These are phyloP conservation scores for Cinnamomum chago DNA, from an alignment of 164 flowering plant species.

Conservation along the genomic window DNA sequence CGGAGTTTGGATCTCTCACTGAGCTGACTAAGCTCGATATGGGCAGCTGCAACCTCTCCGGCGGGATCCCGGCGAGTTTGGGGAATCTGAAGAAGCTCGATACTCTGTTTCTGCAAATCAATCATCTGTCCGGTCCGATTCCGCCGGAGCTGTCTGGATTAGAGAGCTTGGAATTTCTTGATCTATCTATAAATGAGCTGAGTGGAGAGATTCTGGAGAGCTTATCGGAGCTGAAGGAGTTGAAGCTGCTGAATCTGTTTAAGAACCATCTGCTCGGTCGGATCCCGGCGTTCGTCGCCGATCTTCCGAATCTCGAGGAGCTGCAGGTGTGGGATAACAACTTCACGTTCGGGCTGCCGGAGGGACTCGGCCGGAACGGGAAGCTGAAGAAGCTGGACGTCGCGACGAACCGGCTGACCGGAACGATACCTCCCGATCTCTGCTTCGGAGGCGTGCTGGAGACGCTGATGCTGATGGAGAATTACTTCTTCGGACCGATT, in stretches of 20 bases:
- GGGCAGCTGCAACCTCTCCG: conserved; percentile 51
- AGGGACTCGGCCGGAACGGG: conserved; percentile 63
- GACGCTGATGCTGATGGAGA: conserved; percentile 59
- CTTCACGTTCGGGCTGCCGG: conserved; percentile 69
- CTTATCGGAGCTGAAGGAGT: conserved; percentile 43
- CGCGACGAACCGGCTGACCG: conserved; percentile 63
- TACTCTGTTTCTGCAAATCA: conserved; percentile 64
- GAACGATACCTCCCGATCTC: conserved; percentile 54
- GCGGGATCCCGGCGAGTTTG: conserved; percentile 64
- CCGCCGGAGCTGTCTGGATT: conserved; percentile 62
- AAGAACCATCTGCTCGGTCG: conserved; percentile 57
- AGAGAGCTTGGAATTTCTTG: conserved; percentile 49
- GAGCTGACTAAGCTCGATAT: conserved; percentile 49
- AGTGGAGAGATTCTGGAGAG: conserved; percentile 67
- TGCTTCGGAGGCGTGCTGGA: conserved; percentile 58
- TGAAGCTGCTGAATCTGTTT: conserved; percentile 58
- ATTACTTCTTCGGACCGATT: conserved; percentile 63
- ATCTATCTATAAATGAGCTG: conserved; percentile 59
- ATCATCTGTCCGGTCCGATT: conserved; percentile 51
- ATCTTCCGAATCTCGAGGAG: conserved; percentile 62
- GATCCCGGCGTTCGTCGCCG: conserved; percentile 64
- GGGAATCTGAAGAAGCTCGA: conserved; percentile 45
- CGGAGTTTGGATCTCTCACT: conserved; percentile 53
- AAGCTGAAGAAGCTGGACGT: conserved; percentile 54
- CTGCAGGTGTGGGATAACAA: conserved; percentile 80